Evolutionary conservation across 495 filamentous ascomycete species (phyloP), one percentile per base, ranked within the genome.

Genomic region (Podospora tetraspora): DNA sequence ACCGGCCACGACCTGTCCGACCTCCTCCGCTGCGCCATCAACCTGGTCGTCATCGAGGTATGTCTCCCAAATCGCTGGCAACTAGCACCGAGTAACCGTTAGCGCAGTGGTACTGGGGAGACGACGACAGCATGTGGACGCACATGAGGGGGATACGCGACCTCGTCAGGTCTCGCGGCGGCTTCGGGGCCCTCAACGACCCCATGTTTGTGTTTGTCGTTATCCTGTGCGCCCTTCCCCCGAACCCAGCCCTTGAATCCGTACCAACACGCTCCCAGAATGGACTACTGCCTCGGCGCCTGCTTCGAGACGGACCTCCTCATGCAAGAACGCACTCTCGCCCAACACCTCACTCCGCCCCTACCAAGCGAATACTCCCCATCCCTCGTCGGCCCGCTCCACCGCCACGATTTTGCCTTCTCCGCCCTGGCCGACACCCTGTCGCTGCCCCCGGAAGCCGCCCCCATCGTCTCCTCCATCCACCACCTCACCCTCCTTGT

Each of bases 81-180:
- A 16, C 19, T 16, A 52, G 19, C 43, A 52, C 43, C 43, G 8
- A n/a, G 43, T 52, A 52, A 16, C 23, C 37, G 11, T 58, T 11
- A 10, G 29, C 16, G 21, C 23, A 75, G 74, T 76, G 72, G 72
- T 74, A 72, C 32, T 76, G 68, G 66, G 73, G 73, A 6, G 68
- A 70, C 58, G 34, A 71, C 13, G 66, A 62, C 12, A 72, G 69
- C 43, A 65, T 77, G 62, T 68, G 70, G 60, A 70, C 73, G 60
- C 75, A 77, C 59, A 62, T 77, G 30, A 29, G 60, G 11, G 74
- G 73, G 3, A 37, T 77, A 8, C 66, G 63, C 25, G 59, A 68
- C 30, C 69, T 77, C 43, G 68, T 74, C 12, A 24, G 57, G 11
- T 19, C 69, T 13, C 57, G 68, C 6, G 71, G 70, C 5, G 70